A percentile compares a stretch with the other conserved stretches of the same genome.
Conservation (phyloP, 2,329 filamentous ascomycete species). For the Cladophialophora carrionii region DNA sequence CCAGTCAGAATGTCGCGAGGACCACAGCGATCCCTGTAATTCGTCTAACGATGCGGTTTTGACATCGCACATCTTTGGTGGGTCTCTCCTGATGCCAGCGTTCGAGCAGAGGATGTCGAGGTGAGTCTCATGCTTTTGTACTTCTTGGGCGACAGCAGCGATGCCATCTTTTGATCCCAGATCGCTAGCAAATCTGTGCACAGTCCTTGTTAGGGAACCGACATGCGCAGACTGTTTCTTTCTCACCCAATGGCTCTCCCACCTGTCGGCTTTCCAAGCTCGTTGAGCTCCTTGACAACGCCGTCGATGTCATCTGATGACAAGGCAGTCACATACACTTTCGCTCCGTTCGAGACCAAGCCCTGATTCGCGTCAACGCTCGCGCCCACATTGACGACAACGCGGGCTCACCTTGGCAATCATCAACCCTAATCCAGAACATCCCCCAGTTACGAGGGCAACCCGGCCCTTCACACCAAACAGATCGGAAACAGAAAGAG, state of each 20-base stretch:
- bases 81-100: constrained; percentile 55
- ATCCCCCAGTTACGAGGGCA: constrained; percentile 52
- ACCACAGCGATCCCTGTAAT: constrained; percentile 55
- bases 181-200: constrained; percentile 41
- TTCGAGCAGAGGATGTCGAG: constrained; percentile 57
- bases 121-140: constrained; percentile 46
- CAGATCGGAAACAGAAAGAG: constrained; percentile 35
- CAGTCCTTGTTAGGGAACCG: constrained; percentile 11
- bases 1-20: constrained; percentile 51
- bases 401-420: constrained; percentile 46
- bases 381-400: constrained; percentile 1
- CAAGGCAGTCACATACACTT: constrained; percentile 51
- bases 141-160: constrained; percentile 40
- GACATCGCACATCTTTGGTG: constrained; percentile 50
- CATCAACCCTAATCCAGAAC: constrained; percentile 54
- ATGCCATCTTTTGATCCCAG: constrained; percentile 51
- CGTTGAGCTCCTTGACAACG: constrained; percentile 47
- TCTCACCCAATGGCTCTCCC: constrained; percentile 48
- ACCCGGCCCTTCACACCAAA: constrained; percentile 49
- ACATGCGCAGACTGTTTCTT: not conserved
- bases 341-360: constrained; percentile 53
- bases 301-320: constrained; percentile 49
- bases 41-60: constrained; percentile 49
- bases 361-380: constrained; percentile 39
- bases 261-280: constrained; percentile 44